Percentiles rank a stretch among this genome's conserved stretches.
Conservation (phyloP, 106 monocot species). For the Posidonia australis region DNA sequence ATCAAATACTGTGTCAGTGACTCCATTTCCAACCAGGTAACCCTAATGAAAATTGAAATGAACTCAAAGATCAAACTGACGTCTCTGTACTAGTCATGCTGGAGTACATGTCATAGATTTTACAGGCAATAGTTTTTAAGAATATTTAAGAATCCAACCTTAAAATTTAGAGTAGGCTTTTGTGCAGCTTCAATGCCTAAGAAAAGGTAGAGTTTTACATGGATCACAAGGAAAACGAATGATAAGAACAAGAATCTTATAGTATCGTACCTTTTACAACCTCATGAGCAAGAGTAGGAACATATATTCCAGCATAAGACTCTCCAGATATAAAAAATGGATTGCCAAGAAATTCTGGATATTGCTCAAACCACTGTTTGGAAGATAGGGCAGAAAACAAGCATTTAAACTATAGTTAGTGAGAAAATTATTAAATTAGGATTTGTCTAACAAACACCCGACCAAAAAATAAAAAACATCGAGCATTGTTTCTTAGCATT, state of each 20-base stretch:
- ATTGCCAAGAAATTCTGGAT: slow-evolving; percentile 74
- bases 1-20: slow-evolving; percentile 58
- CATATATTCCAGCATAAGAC: slow-evolving; percentile 89
- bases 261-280: slow-evolving; percentile 53
- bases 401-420: not conserved
- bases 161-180: slow-evolving; percentile 73
- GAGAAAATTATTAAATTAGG: not conserved
- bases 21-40: slow-evolving; percentile 90
- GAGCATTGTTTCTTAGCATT: not conserved
- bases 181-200: slow-evolving; percentile 54
- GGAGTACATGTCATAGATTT: not conserved
- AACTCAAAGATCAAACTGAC: not conserved
- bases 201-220: not conserved
- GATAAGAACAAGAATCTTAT: not conserved
- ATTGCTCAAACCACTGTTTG: slow-evolving; percentile 79
- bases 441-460: not conserved
- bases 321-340: slow-evolving; percentile 82
- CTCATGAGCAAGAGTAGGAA: slow-evolving; percentile 73
- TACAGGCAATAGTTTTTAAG: not conserved
- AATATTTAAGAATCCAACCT: slow-evolving; percentile 32
- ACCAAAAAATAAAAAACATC: not conserved
- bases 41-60: slow-evolving; percentile 32
- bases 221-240: not conserved
- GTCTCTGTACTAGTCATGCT: too few relatives aligned
- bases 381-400: slow-evolving; percentile 5